These are phyloP conservation scores for Salix caprea DNA, from an alignment of 345 rosid genomes.

Conservation along the genomic window DNA sequence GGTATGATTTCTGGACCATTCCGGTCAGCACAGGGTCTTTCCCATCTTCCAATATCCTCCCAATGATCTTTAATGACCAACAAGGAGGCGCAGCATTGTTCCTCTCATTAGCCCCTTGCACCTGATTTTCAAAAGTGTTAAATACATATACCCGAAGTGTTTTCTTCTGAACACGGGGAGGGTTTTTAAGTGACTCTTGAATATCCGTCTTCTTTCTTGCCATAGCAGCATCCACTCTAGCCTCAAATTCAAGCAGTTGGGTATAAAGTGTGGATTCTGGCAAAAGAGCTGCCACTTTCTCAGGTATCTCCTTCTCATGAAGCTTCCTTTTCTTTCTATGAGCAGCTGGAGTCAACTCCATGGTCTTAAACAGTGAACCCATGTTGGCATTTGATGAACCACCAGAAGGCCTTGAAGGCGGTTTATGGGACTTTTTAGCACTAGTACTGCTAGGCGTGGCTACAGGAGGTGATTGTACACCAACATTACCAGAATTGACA, in stretches of 20 bases:
- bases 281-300: constrained; percentile 41
- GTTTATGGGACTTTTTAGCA: constrained; percentile 45
- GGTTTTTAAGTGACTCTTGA: constrained; percentile 45
- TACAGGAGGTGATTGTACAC: constrained; percentile 26
- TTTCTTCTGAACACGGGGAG: constrained; percentile 37
- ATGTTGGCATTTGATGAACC: constrained; percentile 31
- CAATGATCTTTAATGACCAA: constrained; percentile 57
- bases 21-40: constrained; percentile 51
- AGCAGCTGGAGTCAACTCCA: constrained; percentile 52
- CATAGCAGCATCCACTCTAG: constrained; percentile 43
- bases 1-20: constrained; percentile 26
- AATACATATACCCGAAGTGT: constrained; percentile 50
- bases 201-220: constrained; percentile 48
- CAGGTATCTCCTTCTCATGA: constrained; percentile 47
- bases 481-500: constrained; percentile 24
- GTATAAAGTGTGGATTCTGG: constrained; percentile 52
- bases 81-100: constrained; percentile 33
- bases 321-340: constrained; percentile 43
- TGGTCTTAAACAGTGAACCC: constrained; percentile 41
- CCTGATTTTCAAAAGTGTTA: constrained; percentile 47
- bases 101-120: constrained; percentile 25
- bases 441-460: constrained; percentile 38
- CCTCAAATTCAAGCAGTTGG: constrained; percentile 53
- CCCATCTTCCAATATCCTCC: constrained; percentile 56
- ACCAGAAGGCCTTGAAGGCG: constrained; percentile 45